Percentiles rank a stretch among this genome's conserved stretches.
These are phyloP conservation scores for Schizophyllum amplum DNA, from an alignment of 1,284 basidiomycete genomes.

Conservation along the genomic window DNA sequence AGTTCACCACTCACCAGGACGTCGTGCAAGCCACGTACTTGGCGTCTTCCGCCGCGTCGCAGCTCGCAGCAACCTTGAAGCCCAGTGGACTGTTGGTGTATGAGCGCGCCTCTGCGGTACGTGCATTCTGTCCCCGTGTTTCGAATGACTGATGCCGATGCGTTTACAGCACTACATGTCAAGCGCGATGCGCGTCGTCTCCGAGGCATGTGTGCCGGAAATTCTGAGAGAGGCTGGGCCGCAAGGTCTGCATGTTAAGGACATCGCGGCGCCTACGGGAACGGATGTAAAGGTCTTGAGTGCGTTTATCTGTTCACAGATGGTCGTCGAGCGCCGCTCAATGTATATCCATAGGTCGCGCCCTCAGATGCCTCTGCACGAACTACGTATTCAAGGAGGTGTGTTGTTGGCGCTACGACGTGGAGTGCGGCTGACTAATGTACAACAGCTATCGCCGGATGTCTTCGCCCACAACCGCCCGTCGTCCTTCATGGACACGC, in stretches of 20 bases:
- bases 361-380: background rate
- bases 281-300: background rate
- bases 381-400: background rate
- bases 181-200: conserved; percentile 5
- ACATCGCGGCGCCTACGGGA: conserved; percentile 5
- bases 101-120: conserved; percentile 6
- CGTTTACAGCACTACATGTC: conserved; percentile 5
- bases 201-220: conserved; percentile 5
- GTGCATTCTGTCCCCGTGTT: background rate
- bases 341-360: background rate
- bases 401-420: too few relatives aligned
- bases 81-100: conserved; percentile 3
- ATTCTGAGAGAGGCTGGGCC: conserved; percentile 8
- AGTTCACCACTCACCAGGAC: conserved; percentile 7
- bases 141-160: background rate
- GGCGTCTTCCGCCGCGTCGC: conserved; percentile 9
- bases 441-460: conserved; percentile 9
- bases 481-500: conserved; percentile 11
- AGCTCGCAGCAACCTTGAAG: conserved; percentile 8
- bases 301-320: background rate
- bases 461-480: conserved; percentile 17
- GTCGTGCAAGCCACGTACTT: conserved; percentile 6
- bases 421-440: background rate
- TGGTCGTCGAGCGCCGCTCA: background rate
- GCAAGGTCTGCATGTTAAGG: conserved; percentile 6